These are phyloP conservation scores for Ganoderma lingzhi DNA, from an alignment of 1,284 basidiomycete species.

Conservation along the genomic window DNA sequence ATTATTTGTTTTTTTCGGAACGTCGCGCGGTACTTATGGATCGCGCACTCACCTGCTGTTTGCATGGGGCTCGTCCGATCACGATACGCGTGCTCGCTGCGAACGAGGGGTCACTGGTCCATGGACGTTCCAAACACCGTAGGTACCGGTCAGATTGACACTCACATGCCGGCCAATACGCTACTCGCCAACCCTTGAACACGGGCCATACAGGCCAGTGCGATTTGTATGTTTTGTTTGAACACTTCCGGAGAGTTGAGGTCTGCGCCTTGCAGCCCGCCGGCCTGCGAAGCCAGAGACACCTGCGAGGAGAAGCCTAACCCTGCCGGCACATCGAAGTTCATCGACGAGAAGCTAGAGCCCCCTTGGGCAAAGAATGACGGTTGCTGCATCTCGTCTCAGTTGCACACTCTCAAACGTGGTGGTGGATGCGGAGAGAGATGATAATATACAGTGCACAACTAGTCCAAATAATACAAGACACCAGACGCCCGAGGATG, in stretches of 20 bases:
- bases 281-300: background rate
- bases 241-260: constrained; percentile 60
- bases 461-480: constrained; percentile 1
- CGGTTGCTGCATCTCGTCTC: background rate
- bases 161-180: constrained; percentile 60
- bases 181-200: constrained; percentile 54
- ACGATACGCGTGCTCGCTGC: constrained; percentile 63
- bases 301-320: background rate
- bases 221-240: constrained; percentile 59
- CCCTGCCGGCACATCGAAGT: background rate
- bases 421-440: constrained; percentile 8
- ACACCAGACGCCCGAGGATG: background rate
- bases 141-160: constrained; percentile 16
- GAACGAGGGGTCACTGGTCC: background rate
- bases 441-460: constrained; percentile 7
- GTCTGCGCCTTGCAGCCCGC: background rate
- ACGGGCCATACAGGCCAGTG: constrained; percentile 52
- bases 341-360: background rate
- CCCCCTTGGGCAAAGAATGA: background rate
- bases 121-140: background rate
- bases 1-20: too few relatives aligned
- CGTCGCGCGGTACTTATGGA: constrained; percentile 10
- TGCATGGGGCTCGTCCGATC: constrained; percentile 54
- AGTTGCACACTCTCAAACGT: background rate
- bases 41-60: constrained; percentile 50